Base-by-base conservation (phyloP, 495 filamentous ascomycete species). In the Hypoxylon lenormandii region DNA sequence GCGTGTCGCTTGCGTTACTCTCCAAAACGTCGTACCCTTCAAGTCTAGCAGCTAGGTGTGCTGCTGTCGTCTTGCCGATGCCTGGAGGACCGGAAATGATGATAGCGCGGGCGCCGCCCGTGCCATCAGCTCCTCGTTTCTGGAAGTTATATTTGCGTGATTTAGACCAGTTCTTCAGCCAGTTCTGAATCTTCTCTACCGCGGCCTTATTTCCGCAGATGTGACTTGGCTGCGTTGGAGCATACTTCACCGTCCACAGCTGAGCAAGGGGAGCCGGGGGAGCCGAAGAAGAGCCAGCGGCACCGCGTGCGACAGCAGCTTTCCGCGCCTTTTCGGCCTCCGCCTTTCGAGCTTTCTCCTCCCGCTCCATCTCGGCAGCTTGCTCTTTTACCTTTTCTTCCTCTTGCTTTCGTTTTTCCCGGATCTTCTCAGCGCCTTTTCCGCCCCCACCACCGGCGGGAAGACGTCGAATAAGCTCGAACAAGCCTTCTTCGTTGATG, bases 61-160 rank as follows among this genome's bases (percentile, higher is more conserved):
- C 95, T 21, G 95, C 93, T 16, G 96, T 98, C 1, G 95, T 99
- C 80, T 99, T 99, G 63, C 95, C 95, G 76, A 99, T 96, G 11
- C 95, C 95, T 36, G 95, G 96, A 36, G 95, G 94, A 0, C 95
- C 95, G 66, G 96, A 90, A 66, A 99, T 90, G 74, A 97, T 96
- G 70, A 96, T 88, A 5, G 93, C 91, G 53, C 96, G 89, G 72
- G 87, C 90, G 0, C 79, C 78, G 19, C 93, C 94, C 63, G 83
- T 88, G 8, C 92, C 94, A 78, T 98, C 93, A 16, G 90, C 83
- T 1, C 95, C 95, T 59, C 85, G 83, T 69, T 88, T 88, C 72
- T 90, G 86, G 79, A 99, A 98, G 46, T 88, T 80, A 15, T 79
- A 85, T 73, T 91, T 92, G 18, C 88, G 86, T 51, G 86, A 87